Evolutionary conservation across 2,329 filamentous ascomycete species (phyloP).

Genomic region (Graphium sp.): DNA sequence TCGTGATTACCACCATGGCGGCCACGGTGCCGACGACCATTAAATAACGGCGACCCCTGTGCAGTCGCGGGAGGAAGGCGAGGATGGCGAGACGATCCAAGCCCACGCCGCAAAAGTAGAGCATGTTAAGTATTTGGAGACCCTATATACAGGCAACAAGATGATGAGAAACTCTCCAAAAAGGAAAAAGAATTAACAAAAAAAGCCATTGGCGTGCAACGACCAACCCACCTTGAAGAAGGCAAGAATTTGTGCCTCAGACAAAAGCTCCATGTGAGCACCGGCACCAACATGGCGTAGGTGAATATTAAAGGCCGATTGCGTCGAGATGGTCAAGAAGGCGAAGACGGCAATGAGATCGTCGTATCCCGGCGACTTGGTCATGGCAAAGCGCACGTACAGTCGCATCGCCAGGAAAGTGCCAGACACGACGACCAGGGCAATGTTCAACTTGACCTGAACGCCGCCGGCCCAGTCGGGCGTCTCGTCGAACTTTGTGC

Average conservation of each 20-base stretch:
- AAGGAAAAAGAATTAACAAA: no score
- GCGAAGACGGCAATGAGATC: constrained; percentile 1
- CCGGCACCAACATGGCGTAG: constrained; percentile 1
- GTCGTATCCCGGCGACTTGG: constrained; percentile 3
- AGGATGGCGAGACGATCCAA: constrained; percentile 16
- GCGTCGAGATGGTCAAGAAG: no score
- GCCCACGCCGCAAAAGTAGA: constrained; percentile 15
- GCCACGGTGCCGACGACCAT: constrained; percentile 6
- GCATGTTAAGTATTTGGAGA: constrained; percentile 6
- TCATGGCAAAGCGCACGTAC: constrained; percentile 1
- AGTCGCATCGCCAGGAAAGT: constrained; percentile 3
- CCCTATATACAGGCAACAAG: constrained; percentile 3
- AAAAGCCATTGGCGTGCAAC: no score
- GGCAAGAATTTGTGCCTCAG: background rate
- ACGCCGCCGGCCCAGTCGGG: constrained; percentile 1
- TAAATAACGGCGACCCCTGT: constrained; percentile 8
- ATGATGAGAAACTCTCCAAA: constrained; percentile 2
- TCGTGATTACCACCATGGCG: constrained; percentile 7
- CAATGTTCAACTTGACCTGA: constrained; percentile 2
- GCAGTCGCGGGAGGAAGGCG: constrained; percentile 16
- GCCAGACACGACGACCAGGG: constrained; percentile 1
- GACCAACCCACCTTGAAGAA: constrained; percentile 2
- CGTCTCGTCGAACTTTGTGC: constrained; percentile 3
- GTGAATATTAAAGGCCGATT: no score
- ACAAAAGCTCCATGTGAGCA: constrained; percentile 1